Evolutionary conservation across 352 stramenopile species (phyloP).

Genomic region (Phytophthora cryptogea): DNA sequence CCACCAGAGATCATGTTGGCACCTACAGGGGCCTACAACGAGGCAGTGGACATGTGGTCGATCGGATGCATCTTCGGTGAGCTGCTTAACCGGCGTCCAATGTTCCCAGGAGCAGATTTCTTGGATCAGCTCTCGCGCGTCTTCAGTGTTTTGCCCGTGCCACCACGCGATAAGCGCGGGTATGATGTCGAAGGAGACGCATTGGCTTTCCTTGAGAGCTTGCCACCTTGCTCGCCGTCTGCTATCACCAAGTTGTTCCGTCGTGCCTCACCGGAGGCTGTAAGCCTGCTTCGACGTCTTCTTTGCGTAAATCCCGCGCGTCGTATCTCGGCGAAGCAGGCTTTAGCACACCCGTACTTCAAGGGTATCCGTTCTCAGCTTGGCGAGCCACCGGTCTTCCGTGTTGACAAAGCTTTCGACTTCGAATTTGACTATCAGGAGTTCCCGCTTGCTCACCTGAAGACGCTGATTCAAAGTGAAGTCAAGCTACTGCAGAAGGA

Average conservation of each 20-base stretch:
- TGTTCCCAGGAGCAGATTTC: conserved; percentile 81
- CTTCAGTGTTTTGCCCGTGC: conserved; percentile 74
- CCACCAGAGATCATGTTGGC: conserved; percentile 86
- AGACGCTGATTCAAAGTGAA: conserved; percentile 79
- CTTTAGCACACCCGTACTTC: conserved; percentile 93
- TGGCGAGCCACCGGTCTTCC: conserved; percentile 69
- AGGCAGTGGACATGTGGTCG: conserved; percentile 88
- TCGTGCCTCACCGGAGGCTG: conserved; percentile 64
- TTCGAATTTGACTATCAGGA: conserved; percentile 87
- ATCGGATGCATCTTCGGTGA: conserved; percentile 95
- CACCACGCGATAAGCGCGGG: conserved; percentile 69
- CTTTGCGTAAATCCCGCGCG: conserved; percentile 92
- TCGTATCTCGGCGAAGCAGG: conserved; percentile 88
- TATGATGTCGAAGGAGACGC: conserved; percentile 80
- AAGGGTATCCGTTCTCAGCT: conserved; percentile 72
- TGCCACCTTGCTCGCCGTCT: conserved; percentile 73
- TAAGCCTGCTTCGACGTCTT: conserved; percentile 65
- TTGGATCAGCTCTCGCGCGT: conserved; percentile 82
- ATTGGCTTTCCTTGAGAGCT: conserved; percentile 74
- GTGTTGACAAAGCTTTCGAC: conserved; percentile 71
- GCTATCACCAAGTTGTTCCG: conserved; percentile 73
- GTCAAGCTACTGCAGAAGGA: conserved; percentile 71
- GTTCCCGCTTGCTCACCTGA: conserved; percentile 58
- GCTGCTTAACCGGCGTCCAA: conserved; percentile 74
- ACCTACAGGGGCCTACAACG: conserved; percentile 76